Evolutionary conservation across 495 filamentous ascomycete genomes (phyloP).

Genomic region (Penicillium silybi): DNA sequence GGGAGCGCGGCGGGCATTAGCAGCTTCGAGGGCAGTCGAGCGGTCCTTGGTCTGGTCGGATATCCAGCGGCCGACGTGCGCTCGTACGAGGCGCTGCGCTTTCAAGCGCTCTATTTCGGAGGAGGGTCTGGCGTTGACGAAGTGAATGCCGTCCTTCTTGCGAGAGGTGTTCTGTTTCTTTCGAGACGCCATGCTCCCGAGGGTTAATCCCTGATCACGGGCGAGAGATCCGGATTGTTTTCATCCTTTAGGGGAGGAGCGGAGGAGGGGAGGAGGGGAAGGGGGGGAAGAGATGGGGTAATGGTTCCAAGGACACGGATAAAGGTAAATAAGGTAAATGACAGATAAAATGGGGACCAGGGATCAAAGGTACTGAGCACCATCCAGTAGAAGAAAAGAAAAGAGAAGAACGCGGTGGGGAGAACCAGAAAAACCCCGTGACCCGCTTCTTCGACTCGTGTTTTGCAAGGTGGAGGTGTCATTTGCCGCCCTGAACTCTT

Average conservation of each 20-base stretch:
- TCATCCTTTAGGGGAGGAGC: conserved; percentile 8
- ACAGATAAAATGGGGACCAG: neutral
- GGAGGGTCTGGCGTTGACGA: conserved; percentile 39
- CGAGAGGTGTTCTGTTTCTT: conserved; percentile 19
- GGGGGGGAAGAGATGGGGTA: neutral
- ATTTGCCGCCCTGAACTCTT: too few species aligned
- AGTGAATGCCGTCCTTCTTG: conserved; percentile 33
- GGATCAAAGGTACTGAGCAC: neutral
- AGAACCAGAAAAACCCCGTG: neutral
- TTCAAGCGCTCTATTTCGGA: conserved; percentile 29
- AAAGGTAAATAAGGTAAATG: neutral
- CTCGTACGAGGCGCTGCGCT: conserved; percentile 34
- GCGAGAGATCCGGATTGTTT: conserved; percentile 4
- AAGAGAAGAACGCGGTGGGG: neutral
- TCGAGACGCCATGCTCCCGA: conserved; percentile 21
- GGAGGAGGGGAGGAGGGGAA: neutral
- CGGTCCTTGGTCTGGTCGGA: conserved; percentile 40
- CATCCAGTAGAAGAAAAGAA: neutral
- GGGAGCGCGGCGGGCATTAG: neutral
- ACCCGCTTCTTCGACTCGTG: neutral
- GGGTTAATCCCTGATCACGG: conserved; percentile 8
- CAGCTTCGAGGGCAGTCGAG: conserved; percentile 1
- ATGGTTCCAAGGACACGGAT: neutral
- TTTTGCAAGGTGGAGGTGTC: neutral
- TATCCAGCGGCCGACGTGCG: conserved; percentile 42